A percentile compares a stretch with the other conserved stretches of the same genome.
Conservation (phyloP, 2,329 filamentous ascomycete species). For the Colletotrichum higginsianum region DNA sequence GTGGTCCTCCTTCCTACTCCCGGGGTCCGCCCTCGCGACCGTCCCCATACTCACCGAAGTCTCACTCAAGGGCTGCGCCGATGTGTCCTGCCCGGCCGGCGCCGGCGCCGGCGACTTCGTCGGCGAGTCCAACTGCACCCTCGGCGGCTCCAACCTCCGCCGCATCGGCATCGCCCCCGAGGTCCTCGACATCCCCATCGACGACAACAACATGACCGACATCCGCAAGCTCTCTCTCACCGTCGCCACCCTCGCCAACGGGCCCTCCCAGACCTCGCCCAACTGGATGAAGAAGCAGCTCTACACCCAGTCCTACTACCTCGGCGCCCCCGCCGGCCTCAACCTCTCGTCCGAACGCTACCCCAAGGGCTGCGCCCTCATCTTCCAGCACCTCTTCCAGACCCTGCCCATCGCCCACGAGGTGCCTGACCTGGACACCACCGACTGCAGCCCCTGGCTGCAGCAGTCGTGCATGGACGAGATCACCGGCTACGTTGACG, state of each 20-base stretch:
- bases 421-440: slow-evolving; percentile 34
- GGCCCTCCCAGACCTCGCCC: neutral
- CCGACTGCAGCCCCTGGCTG: slow-evolving; percentile 39
- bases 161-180: slow-evolving; percentile 40
- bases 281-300: slow-evolving; percentile 40
- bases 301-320: slow-evolving; percentile 41
- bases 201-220: slow-evolving; percentile 35
- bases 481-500: slow-evolving; percentile 42
- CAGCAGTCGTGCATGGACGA: slow-evolving; percentile 43
- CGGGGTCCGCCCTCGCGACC: slow-evolving; percentile 38
- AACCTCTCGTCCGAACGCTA: slow-evolving; percentile 26
- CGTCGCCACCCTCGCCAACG: slow-evolving; percentile 24
- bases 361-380: slow-evolving; percentile 39
- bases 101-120: slow-evolving; percentile 29
- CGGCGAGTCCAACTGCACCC: slow-evolving; percentile 41
- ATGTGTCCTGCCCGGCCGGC: slow-evolving; percentile 36
- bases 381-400: slow-evolving; percentile 42
- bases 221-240: slow-evolving; percentile 39
- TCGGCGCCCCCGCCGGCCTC: slow-evolving; percentile 34
- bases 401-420: slow-evolving; percentile 39
- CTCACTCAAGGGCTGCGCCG: slow-evolving; percentile 34
- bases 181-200: slow-evolving; percentile 40
- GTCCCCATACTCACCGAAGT: slow-evolving; percentile 42
- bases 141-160: slow-evolving; percentile 40
- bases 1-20: slow-evolving; percentile 32